Conservation (phyloP, 306 rosid genomes). For the Prunus persica region DNA sequence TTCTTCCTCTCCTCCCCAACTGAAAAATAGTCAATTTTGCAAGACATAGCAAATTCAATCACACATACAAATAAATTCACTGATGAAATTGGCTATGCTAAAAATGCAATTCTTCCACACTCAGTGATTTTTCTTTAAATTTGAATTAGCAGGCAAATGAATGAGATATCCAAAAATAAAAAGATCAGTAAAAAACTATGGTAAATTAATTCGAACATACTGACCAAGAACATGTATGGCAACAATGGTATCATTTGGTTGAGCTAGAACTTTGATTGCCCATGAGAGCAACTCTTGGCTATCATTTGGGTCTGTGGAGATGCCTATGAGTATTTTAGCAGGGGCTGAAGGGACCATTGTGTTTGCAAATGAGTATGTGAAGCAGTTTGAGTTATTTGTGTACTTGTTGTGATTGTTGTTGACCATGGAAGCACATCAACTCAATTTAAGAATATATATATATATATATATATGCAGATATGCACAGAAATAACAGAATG, state of each 20-base stretch:
- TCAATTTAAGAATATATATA: slow-evolving; percentile 46
- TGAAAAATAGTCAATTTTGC: slow-evolving; percentile 18
- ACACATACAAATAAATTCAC: not conserved
- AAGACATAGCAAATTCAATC: not conserved
- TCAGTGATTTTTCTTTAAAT: no score
- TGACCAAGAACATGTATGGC: slow-evolving; percentile 87
- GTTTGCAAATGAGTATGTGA: not conserved
- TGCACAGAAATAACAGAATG: slow-evolving; percentile 29
- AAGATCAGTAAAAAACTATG: not conserved
- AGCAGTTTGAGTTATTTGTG: slow-evolving; percentile 16
- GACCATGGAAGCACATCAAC: slow-evolving; percentile 17
- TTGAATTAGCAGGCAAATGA: not conserved
- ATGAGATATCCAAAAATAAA: not conserved
- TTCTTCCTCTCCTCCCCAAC: slow-evolving; percentile 51
- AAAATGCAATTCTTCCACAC: not conserved
- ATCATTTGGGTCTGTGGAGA: slow-evolving; percentile 58
- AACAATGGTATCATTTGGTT: slow-evolving; percentile 67
- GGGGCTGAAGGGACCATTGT: slow-evolving; percentile 48
- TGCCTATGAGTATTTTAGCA: slow-evolving; percentile 66
- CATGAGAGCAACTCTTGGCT: slow-evolving; percentile 75
- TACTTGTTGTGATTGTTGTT: slow-evolving; percentile 33
- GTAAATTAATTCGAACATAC: slow-evolving; percentile 19
- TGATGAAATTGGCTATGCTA: not conserved
- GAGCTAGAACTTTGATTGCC: slow-evolving; percentile 72
- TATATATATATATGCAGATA: slow-evolving; percentile 39